These are phyloP conservation scores for Solanum chilense DNA, from an alignment of 257 asterid species.

Conservation along the genomic window DNA sequence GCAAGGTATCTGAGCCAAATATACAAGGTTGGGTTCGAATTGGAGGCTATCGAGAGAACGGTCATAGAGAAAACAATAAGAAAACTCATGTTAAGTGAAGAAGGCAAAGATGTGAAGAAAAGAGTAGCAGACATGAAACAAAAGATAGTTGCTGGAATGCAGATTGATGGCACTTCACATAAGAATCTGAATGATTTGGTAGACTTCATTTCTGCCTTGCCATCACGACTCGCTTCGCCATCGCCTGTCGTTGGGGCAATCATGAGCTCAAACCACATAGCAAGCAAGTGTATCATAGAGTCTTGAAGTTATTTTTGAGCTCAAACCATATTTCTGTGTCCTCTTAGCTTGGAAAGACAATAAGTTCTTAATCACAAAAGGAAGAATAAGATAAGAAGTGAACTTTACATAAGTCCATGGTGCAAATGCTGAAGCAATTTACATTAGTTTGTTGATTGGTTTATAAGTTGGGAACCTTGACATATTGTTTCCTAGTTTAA, in stretches of 20 bases:
- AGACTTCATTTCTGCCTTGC: conserved; percentile 15
- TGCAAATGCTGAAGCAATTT: neutral
- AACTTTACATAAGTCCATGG: neutral
- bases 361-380: neutral
- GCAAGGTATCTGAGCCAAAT: conserved; percentile 23
- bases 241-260: neutral
- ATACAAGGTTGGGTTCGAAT: conserved; percentile 25
- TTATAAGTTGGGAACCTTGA: neutral
- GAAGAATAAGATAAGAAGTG: neutral
- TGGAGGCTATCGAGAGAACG: conserved; percentile 10
- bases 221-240: neutral
- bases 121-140: conserved; percentile 7
- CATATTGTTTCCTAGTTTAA: neutral
- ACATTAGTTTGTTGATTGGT: neutral
- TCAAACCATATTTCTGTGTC: neutral
- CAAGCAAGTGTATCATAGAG: neutral
- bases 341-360: neutral
- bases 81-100: conserved; percentile 14
- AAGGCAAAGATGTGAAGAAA: conserved; percentile 9
- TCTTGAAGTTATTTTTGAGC: neutral
- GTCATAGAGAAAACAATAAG: conserved; percentile 14
- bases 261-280: neutral
- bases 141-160: conserved; percentile 9
- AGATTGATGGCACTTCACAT: conserved; percentile 16
- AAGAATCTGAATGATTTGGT: conserved; percentile 15